Evolutionary conservation across 768 basidiomycete species (phyloP).

Genomic region (Auriscalpium vulgare): DNA sequence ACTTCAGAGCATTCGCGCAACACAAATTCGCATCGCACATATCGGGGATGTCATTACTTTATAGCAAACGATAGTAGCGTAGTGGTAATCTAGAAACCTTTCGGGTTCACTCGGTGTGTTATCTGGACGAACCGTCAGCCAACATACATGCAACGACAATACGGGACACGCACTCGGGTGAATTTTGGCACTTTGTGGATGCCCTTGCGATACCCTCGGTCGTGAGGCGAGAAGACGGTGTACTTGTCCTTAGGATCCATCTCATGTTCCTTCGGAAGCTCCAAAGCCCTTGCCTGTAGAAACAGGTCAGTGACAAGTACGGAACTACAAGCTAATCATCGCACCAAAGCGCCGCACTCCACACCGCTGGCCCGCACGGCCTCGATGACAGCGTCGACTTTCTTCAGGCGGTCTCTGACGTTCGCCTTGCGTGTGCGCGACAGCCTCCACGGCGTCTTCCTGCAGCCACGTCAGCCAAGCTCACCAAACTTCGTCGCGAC

Average conservation of each 20-base stretch:
- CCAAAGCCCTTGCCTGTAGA: slow-evolving; percentile 60
- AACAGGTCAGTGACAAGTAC: background rate
- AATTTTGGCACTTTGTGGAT: slow-evolving; percentile 98
- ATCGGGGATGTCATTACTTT: background rate
- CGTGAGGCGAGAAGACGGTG: slow-evolving; percentile 71
- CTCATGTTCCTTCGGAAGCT: slow-evolving; percentile 87
- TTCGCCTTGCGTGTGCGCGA: slow-evolving; percentile 91
- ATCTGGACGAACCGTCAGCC: slow-evolving; percentile 37
- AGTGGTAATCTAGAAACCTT: slow-evolving; percentile 58
- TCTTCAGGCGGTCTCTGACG: slow-evolving; percentile 79
- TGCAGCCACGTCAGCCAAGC: slow-evolving; percentile 25
- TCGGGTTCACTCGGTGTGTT: slow-evolving; percentile 81
- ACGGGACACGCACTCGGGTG: slow-evolving; percentile 61
- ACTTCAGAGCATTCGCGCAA: background rate
- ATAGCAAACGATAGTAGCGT: background rate
- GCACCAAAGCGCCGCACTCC: slow-evolving; percentile 65
- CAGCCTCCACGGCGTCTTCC: slow-evolving; percentile 94
- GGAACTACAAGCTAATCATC: slow-evolving; percentile 20
- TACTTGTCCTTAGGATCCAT: slow-evolving; percentile 95
- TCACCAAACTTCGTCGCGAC: slow-evolving; percentile 8
- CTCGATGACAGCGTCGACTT: slow-evolving; percentile 89
- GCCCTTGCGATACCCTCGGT: slow-evolving; percentile 79
- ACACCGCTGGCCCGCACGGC: slow-evolving; percentile 80
- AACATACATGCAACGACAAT: background rate
- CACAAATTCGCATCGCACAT: background rate